A percentile compares a stretch with the other conserved stretches of the same genome.
phyloP scores from a whole-genome alignment of 1,284 basidiomycete species.

The Moesziomyces parantarcticus region DNA sequence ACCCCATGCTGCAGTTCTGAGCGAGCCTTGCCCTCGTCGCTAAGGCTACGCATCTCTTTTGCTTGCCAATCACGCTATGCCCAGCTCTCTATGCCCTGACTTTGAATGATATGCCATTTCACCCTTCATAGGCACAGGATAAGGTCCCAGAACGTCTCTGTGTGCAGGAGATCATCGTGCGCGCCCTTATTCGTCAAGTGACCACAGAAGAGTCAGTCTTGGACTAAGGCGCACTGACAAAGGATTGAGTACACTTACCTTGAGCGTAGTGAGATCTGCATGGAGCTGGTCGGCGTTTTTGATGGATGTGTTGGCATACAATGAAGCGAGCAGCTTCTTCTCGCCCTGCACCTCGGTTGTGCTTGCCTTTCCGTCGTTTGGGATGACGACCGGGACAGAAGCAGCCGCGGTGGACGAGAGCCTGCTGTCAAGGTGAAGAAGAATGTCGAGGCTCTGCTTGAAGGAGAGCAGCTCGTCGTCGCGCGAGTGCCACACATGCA shows the following conservation, averaged over 20 bases:
- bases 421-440: constrained; percentile 21
- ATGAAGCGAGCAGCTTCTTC: constrained; percentile 17
- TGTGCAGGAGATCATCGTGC: constrained; percentile 36
- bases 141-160: constrained; percentile 35
- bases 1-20: constrained; percentile 9
- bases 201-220: background rate
- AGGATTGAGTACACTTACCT: constrained; percentile 3
- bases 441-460: constrained; percentile 33
- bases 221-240: background rate
- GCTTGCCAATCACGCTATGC: background rate
- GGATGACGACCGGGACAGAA: constrained; percentile 5
- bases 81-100: background rate
- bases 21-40: background rate
- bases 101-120: background rate
- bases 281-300: constrained; percentile 4
- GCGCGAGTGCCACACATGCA: constrained; percentile 40
- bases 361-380: constrained; percentile 29
- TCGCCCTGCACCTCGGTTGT: constrained; percentile 16
- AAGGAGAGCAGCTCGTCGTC: constrained; percentile 45
- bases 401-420: background rate
- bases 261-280: constrained; percentile 24
- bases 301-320: constrained; percentile 20
- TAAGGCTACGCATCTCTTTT: background rate
- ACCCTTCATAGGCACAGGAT: constrained; percentile 7
- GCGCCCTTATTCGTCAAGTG: constrained; percentile 10